Conservation (phyloP, 208 protist species). For the Acanthamoeba royreba region DNA sequence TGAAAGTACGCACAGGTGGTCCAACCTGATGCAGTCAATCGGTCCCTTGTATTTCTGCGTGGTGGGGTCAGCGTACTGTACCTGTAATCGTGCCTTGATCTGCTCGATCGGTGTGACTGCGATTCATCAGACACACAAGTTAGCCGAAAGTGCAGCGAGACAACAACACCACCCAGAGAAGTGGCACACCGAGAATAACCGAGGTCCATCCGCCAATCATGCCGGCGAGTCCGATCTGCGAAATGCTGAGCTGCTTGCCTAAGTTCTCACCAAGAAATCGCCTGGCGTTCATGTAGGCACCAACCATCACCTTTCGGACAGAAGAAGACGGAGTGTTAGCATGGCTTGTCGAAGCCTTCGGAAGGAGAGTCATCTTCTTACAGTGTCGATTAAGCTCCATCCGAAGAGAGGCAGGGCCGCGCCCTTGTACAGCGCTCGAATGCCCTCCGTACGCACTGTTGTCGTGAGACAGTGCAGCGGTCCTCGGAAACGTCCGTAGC, state of each 20-base stretch:
- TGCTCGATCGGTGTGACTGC: constrained; percentile 37
- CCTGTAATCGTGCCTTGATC: constrained; percentile 27
- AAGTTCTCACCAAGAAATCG: not conserved
- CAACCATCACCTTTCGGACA: not conserved
- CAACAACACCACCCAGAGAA: not conserved
- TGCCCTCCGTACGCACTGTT: constrained; percentile 1
- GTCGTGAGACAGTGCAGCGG: constrained; percentile 24
- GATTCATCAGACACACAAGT: not conserved
- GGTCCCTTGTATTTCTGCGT: constrained; percentile 11
- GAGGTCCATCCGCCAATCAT: constrained; percentile 5
- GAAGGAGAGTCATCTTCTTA: not conserved
- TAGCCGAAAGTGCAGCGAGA: not conserved
- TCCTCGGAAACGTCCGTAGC: constrained; percentile 22
- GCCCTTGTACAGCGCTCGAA: constrained; percentile 13
- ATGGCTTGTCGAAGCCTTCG: not conserved
- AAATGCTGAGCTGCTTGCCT: not conserved
- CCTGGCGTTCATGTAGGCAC: not conserved
- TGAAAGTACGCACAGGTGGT: not conserved
- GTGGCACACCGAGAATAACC: not conserved
- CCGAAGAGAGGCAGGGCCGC: constrained; percentile 21
- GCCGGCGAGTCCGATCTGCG: not conserved
- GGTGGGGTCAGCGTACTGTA: constrained; percentile 9
- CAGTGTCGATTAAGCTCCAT: constrained; percentile 36
- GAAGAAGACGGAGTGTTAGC: not conserved
- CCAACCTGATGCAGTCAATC: constrained; percentile 26